phyloP scores from a whole-genome alignment of 305 asterid species.

The Fraxinus xanthoxyloides region DNA sequence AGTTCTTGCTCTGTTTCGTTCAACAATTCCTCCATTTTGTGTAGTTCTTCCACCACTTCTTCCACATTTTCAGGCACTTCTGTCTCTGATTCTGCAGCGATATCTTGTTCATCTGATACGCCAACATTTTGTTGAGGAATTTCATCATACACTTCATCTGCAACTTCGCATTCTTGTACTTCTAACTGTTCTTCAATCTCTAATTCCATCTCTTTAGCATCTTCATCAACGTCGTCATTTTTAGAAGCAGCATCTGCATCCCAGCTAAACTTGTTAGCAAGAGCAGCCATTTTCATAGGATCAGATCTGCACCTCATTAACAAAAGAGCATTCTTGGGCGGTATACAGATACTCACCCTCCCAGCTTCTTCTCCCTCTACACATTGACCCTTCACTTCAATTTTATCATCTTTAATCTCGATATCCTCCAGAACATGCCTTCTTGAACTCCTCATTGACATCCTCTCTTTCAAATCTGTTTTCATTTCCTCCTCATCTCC shows the following conservation, averaged over 20 bases:
- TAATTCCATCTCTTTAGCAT: not conserved
- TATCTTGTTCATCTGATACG: conserved; percentile 6
- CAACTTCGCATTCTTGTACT: conserved; percentile 14
- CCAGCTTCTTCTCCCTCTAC: conserved; percentile 16
- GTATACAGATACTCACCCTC: conserved; percentile 45
- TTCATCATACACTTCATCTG: conserved; percentile 17
- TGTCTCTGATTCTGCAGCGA: not conserved
- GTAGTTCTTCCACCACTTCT: not conserved
- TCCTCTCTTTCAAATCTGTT: conserved; percentile 1
- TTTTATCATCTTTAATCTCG: not conserved
- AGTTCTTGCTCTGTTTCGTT: conserved; percentile 20
- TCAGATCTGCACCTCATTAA: conserved; percentile 66
- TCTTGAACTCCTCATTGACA: not conserved
- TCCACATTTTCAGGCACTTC: conserved; percentile 8
- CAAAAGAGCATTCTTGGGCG: conserved; percentile 52
- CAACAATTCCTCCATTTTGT: conserved; percentile 28
- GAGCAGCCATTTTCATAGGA: conserved; percentile 53
- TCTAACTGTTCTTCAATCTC: not conserved
- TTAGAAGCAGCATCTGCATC: conserved; percentile 33
- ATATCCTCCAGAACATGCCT: not conserved
- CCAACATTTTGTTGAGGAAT: conserved; percentile 10
- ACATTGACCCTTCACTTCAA: conserved; percentile 27
- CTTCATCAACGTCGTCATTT: not conserved
- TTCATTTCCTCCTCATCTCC: conserved; percentile 41
- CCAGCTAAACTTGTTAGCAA: conserved; percentile 37